Percentiles rank a stretch among this genome's conserved stretches.
These are phyloP conservation scores for Fistulinella prunicolor DNA, from an alignment of 768 basidiomycete genomes.

Conservation along the genomic window DNA sequence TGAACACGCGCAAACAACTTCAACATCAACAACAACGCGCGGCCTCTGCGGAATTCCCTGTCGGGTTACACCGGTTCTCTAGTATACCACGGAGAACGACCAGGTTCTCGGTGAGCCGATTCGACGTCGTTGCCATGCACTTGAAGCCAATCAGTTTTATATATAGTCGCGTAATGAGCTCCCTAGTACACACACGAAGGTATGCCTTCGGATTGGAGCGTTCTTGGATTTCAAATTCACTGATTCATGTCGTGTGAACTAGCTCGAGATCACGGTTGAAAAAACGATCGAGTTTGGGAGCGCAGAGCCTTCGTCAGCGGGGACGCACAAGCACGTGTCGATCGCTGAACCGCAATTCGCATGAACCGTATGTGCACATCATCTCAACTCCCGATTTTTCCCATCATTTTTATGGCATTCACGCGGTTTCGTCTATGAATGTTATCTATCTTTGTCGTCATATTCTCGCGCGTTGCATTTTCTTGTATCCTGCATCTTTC, in stretches of 20 bases:
- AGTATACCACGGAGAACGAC: constrained; percentile 14
- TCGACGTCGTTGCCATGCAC: background rate
- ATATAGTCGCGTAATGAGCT: constrained; percentile 11
- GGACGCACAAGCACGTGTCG: constrained; percentile 6
- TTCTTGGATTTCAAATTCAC: background rate
- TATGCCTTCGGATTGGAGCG: background rate
- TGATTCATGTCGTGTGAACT: background rate
- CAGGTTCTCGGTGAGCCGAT: constrained; percentile 12
- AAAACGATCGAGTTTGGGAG: constrained; percentile 27
- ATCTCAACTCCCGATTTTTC: background rate
- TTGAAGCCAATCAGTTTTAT: background rate
- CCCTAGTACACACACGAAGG: constrained; percentile 17
- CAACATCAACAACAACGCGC: constrained; percentile 28
- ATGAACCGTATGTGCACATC: background rate
- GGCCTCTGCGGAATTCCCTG: constrained; percentile 29
- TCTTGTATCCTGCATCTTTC: constrained; percentile 33
- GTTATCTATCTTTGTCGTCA: background rate
- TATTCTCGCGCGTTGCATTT: background rate
- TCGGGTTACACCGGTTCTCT: constrained; percentile 24
- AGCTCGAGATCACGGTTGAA: constrained; percentile 31
- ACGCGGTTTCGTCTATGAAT: background rate
- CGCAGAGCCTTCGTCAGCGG: constrained; percentile 8
- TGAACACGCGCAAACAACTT: constrained; percentile 37
- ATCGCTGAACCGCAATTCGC: constrained; percentile 3
- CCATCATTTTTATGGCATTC: background rate